Conservation (phyloP, 2,329 filamentous ascomycete genomes). For the Tolypocladium tropicale region DNA sequence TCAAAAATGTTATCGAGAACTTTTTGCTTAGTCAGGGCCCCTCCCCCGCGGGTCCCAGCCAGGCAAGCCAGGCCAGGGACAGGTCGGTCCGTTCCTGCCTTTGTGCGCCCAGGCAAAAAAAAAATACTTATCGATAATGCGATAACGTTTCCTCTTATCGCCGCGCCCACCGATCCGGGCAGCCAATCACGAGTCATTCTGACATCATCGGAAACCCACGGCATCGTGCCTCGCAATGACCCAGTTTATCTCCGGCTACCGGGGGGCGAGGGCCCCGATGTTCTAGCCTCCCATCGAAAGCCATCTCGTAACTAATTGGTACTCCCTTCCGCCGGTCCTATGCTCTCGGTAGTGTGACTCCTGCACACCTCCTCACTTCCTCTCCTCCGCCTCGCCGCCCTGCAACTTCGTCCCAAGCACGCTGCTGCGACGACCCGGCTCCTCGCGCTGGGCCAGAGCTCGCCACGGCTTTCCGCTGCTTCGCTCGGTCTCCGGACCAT, state of each 20-base stretch:
- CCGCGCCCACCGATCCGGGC: not conserved
- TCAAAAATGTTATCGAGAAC: slow-evolving; percentile 3
- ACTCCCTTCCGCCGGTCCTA: not conserved
- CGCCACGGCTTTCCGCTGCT: not conserved
- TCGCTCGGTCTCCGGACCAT: not conserved
- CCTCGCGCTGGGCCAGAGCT: not conserved
- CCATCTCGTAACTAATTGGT: slow-evolving; percentile 2
- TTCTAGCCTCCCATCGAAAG: slow-evolving; percentile 2
- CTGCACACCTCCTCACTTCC: not conserved
- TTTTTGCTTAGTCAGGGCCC: slow-evolving; percentile 4
- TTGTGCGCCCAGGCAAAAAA: not conserved
- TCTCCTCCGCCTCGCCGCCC: not conserved
- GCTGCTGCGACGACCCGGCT: slow-evolving; percentile 2
- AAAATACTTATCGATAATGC: not conserved
- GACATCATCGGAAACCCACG: slow-evolving; percentile 6
- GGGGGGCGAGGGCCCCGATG: slow-evolving; percentile 1
- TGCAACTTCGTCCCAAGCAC: not conserved
- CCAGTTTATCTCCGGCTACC: slow-evolving; percentile 3
- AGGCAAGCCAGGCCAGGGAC: too few species aligned
- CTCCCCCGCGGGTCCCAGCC: not conserved
- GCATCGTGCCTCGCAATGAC: slow-evolving; percentile 1
- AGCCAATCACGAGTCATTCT: slow-evolving; percentile 2
- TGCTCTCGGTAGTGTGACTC: not conserved
- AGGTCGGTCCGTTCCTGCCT: not conserved
- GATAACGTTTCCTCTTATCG: not conserved